These are phyloP conservation scores for Prunus padus DNA, from an alignment of 306 rosid species.

Conservation along the genomic window DNA sequence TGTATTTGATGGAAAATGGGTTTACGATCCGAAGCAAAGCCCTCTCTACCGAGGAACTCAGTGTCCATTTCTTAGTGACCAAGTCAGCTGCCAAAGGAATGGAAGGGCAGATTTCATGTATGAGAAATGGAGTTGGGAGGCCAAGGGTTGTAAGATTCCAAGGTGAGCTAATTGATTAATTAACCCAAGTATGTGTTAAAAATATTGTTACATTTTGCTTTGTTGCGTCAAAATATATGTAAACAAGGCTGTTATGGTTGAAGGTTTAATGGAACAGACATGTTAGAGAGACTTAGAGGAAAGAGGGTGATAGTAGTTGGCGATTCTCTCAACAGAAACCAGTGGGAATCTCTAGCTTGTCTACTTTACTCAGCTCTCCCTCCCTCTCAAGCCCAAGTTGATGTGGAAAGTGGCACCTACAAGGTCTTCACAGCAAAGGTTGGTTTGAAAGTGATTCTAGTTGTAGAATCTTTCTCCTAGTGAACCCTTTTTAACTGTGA, in stretches of 20 bases:
- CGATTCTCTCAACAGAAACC: conserved; percentile 53
- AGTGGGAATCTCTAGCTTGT: conserved; percentile 52
- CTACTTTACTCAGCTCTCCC: conserved; percentile 39
- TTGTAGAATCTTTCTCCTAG: background rate
- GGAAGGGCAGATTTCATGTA: conserved; percentile 45
- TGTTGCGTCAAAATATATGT: background rate
- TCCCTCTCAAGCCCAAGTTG: conserved; percentile 29
- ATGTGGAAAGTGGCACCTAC: conserved; percentile 25
- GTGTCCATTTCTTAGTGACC: conserved; percentile 52
- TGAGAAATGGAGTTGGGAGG: conserved; percentile 50
- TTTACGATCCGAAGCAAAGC: conserved; percentile 31
- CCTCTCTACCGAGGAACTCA: conserved; percentile 24
- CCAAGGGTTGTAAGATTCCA: conserved; percentile 39
- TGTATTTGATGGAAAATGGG: conserved; percentile 46
- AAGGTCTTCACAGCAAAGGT: conserved; percentile 40
- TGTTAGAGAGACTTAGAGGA: conserved; percentile 46
- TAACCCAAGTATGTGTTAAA: background rate
- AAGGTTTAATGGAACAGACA: conserved; percentile 37
- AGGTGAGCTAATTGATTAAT: conserved; percentile 22
- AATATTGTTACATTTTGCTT: background rate
- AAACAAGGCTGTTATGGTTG: background rate
- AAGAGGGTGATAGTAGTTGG: conserved; percentile 46
- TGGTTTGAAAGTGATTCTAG: background rate
- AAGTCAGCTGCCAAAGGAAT: conserved; percentile 47
- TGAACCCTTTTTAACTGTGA: background rate